Conservation (phyloP, 306 rosid genomes). For the Fagus crenata region DNA sequence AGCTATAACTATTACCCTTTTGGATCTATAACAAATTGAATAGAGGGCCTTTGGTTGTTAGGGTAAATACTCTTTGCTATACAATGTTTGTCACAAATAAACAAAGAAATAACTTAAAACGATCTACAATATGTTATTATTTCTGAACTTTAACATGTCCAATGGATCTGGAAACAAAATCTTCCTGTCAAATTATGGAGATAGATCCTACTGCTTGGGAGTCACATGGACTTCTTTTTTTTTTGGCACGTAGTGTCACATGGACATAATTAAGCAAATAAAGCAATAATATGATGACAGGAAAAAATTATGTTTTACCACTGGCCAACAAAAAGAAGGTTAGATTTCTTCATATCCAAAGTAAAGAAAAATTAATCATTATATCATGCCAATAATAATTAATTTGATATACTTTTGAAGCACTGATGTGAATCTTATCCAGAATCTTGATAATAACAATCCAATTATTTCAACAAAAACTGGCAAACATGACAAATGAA, state of each 20-base stretch:
- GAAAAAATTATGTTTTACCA: not conserved
- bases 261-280: not conserved
- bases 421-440: too few relatives aligned
- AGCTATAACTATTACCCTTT: too few relatives aligned
- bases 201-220: not conserved
- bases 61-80: too few relatives aligned
- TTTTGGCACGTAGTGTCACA: not conserved
- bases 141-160: not conserved
- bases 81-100: not conserved
- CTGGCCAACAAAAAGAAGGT: not conserved
- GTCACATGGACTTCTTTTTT: too few relatives aligned
- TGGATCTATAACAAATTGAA: too few relatives aligned
- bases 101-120: not conserved
- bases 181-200: not conserved
- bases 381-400: too few relatives aligned
- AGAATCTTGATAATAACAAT: too few relatives aligned
- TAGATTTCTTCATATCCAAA: not conserved
- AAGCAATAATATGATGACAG: not conserved
- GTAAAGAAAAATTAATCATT: not conserved
- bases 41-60: too few relatives aligned
- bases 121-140: not conserved
- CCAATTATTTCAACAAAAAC: not conserved
- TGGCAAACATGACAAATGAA: not conserved
- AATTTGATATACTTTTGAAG: too few relatives aligned
- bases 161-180: not conserved